Evolutionary conservation across 1,284 basidiomycete genomes (phyloP).

Genomic region (Bjerkandera adusta): DNA sequence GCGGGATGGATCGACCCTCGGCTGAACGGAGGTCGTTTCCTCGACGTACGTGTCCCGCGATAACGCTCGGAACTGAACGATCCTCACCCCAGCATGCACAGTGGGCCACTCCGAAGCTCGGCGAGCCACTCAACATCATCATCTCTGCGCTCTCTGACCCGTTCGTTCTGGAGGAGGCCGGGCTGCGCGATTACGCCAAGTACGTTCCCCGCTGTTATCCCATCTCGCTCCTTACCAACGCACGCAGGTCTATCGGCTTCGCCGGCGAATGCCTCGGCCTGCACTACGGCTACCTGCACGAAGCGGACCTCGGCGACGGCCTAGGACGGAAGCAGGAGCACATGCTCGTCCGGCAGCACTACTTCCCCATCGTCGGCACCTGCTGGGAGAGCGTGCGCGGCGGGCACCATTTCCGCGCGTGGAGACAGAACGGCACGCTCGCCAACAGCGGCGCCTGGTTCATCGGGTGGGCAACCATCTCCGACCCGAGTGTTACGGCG

Average conservation of each 20-base stretch:
- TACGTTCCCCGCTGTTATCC: constrained; percentile 22
- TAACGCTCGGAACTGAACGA: constrained; percentile 14
- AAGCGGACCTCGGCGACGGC: constrained; percentile 46
- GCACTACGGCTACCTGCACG: constrained; percentile 42
- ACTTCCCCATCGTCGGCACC: constrained; percentile 42
- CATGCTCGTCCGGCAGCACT: constrained; percentile 41
- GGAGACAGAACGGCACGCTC: constrained; percentile 44
- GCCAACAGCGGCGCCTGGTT: constrained; percentile 47
- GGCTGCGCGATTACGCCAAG: constrained; percentile 42
- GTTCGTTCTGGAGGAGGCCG: constrained; percentile 38
- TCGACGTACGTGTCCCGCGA: constrained; percentile 54
- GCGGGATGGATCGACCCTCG: constrained; percentile 71
- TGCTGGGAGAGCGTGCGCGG: constrained; percentile 49
- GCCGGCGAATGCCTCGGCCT: constrained; percentile 45
- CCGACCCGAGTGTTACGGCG: no score
- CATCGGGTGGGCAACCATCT: constrained; percentile 38
- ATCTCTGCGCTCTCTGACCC: constrained; percentile 45
- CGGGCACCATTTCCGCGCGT: constrained; percentile 47
- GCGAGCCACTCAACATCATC: constrained; percentile 47
- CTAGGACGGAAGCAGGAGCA: constrained; percentile 39
- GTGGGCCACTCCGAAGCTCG: constrained; percentile 54
- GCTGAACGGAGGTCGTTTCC: constrained; percentile 61
- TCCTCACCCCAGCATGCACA: constrained; percentile 27
- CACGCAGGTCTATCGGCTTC: constrained; percentile 74
- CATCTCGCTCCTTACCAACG: constrained; percentile 5